Percentiles rank a stretch among this genome's conserved stretches.
Evolutionary conservation across 2,329 filamentous ascomycete genomes (phyloP).

Genomic region (Colletotrichum ledebouriae): DNA sequence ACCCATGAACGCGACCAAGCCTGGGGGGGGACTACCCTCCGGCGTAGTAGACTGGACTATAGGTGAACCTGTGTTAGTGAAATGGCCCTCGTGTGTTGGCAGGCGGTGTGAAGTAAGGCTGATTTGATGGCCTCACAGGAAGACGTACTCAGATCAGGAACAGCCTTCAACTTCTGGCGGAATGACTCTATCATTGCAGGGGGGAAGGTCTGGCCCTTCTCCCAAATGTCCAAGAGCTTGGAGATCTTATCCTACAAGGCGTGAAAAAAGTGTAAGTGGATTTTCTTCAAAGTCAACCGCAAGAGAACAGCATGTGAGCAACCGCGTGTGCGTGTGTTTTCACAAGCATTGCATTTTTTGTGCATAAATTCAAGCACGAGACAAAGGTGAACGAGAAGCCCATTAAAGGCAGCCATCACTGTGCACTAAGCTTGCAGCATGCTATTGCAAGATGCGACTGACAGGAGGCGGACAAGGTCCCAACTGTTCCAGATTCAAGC

Average conservation of each 20-base stretch:
- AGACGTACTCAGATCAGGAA: conserved; percentile 74
- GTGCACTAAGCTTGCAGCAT: neutral
- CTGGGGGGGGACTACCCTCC: conserved; percentile 70
- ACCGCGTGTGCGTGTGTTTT: neutral
- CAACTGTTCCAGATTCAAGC: conserved; percentile 55
- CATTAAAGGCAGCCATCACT: conserved; percentile 1
- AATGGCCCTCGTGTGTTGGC: neutral
- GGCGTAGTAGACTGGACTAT: conserved; percentile 80
- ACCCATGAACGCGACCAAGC: conserved; percentile 56
- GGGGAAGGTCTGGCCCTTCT: conserved; percentile 94
- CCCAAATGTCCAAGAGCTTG: conserved; percentile 98
- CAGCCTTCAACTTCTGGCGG: conserved; percentile 81
- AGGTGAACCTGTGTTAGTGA: conserved; percentile 28
- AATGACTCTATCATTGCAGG: conserved; percentile 82
- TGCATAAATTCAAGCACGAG: conserved; percentile 2
- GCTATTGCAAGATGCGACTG: neutral
- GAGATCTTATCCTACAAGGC: conserved; percentile 89
- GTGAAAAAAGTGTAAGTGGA: conserved; percentile 56
- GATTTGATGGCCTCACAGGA: conserved; percentile 31
- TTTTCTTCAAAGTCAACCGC: conserved; percentile 14
- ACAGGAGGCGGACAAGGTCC: neutral
- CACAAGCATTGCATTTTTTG: conserved; percentile 2
- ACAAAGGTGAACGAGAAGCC: conserved; percentile 8
- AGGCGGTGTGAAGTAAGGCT: conserved; percentile 25
- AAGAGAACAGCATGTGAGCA: neutral